Conservation (phyloP, 1,284 basidiomycete species). For the Pascua sp. region DNA sequence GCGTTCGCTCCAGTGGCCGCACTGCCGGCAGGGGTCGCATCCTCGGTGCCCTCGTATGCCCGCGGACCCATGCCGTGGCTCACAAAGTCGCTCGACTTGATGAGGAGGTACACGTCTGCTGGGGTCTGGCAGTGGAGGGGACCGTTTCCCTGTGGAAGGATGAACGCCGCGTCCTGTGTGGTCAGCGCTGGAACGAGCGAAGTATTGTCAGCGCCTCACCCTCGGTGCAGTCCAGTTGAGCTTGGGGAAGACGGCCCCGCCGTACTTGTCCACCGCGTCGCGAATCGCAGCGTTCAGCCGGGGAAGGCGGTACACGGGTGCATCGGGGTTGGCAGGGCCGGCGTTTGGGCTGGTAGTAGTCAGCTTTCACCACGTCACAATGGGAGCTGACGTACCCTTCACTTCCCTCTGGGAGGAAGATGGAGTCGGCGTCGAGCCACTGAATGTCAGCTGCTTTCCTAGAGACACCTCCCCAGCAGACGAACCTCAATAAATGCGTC, state of each 20-base stretch:
- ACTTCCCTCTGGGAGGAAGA: conserved; percentile 57
- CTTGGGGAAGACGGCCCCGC: conserved; percentile 80
- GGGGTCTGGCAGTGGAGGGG: conserved; percentile 82
- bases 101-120: conserved; percentile 82
- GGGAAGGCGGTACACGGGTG: conserved; percentile 57
- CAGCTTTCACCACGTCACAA: too few species aligned
- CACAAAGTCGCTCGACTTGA: conserved; percentile 91
- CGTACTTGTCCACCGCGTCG: conserved; percentile 62
- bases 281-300: conserved; percentile 72
- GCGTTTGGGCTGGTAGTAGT: not conserved
- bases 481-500: conserved; percentile 72
- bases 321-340: not conserved
- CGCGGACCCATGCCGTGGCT: conserved; percentile 67
- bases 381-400: conserved; percentile 8
- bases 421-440: conserved; percentile 31
- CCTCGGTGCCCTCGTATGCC: conserved; percentile 42
- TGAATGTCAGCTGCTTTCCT: conserved; percentile 8
- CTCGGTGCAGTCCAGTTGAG: conserved; percentile 88
- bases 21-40: not conserved
- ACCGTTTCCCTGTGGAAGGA: conserved; percentile 69
- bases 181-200: not conserved
- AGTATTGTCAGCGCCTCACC: conserved; percentile 51
- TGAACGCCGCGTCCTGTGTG: conserved; percentile 81
- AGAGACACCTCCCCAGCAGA: conserved; percentile 25
- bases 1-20: not conserved